Conservation (phyloP, 345 rosid species). For the Jatropha curcas region DNA sequence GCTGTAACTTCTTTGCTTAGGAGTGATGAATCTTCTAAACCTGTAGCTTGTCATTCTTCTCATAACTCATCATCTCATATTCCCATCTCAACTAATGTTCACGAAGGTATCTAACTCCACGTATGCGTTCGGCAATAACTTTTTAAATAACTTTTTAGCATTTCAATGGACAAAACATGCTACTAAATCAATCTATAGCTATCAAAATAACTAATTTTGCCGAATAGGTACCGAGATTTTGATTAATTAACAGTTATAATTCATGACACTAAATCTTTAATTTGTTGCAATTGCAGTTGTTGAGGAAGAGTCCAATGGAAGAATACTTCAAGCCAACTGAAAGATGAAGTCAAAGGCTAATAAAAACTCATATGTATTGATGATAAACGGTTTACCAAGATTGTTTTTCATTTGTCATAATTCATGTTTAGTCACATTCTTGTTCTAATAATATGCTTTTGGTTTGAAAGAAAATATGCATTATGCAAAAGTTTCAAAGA, state of each 20-base stretch:
- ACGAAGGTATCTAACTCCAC: too few relatives aligned
- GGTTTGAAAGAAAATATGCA: too few relatives aligned
- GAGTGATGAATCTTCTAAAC: conserved; percentile 28
- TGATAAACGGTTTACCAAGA: neutral
- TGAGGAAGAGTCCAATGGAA: conserved; percentile 58
- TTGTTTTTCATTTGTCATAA: neutral
- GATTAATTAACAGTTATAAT: too few relatives aligned
- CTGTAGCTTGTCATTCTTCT: conserved; percentile 26
- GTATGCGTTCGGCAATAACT: too few relatives aligned
- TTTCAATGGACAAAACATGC: too few relatives aligned
- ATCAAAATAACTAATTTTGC: too few relatives aligned
- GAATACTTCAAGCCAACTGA: conserved; percentile 67
- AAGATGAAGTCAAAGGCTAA: conserved; percentile 15
- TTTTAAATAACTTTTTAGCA: too few relatives aligned
- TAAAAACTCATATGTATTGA: conserved; percentile 7
- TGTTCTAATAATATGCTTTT: neutral
- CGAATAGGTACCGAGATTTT: too few relatives aligned
- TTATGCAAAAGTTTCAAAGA: too few relatives aligned
- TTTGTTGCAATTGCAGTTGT: conserved; percentile 35
- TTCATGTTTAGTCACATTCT: neutral
- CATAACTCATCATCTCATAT: conserved; percentile 28
- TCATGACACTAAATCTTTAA: too few relatives aligned
- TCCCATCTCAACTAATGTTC: conserved; percentile 38
- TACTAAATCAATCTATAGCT: too few relatives aligned
- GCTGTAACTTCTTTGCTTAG: conserved; percentile 51